Evolutionary conservation across 805 yeast species (phyloP).

Genomic region (Yarrowia sp.): DNA sequence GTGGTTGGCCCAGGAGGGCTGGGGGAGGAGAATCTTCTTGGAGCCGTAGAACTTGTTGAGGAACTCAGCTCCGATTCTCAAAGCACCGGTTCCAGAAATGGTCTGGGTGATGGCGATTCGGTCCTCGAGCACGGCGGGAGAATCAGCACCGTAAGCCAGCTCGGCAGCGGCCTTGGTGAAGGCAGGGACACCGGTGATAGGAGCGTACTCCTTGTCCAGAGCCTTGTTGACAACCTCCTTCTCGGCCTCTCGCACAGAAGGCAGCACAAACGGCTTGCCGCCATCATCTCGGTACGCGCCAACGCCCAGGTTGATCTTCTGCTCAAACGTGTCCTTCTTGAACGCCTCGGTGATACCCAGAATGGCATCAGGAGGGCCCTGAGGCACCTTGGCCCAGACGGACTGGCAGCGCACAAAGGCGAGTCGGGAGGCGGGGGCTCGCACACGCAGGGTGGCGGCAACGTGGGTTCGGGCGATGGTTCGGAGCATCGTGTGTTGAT

Average conservation of each 20-base stretch:
- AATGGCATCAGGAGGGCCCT: constrained; percentile 85
- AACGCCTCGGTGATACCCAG: constrained; percentile 69
- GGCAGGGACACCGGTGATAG: constrained; percentile 73
- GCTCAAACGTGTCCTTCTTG: constrained; percentile 54
- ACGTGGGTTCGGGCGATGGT: constrained; percentile 24
- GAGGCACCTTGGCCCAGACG: constrained; percentile 45
- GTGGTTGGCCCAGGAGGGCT: constrained; percentile 96
- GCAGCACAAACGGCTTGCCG: constrained; percentile 88
- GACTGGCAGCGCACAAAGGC: constrained; percentile 31
- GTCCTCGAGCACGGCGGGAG: constrained; percentile 53
- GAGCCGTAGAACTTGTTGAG: constrained; percentile 57
- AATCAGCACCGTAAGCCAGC: constrained; percentile 69
- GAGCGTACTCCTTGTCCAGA: constrained; percentile 79
- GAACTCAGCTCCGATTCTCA: constrained; percentile 80
- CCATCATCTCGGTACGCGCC: constrained; percentile 91
- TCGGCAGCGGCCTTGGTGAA: constrained; percentile 66
- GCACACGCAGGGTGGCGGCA: constrained; percentile 13
- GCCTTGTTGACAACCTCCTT: constrained; percentile 47
- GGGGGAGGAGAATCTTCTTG: constrained; percentile 64
- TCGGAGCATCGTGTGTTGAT: constrained; percentile 23
- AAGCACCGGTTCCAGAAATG: constrained; percentile 92
- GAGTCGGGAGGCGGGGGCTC: constrained; percentile 1
- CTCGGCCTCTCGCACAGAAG: constrained; percentile 70
- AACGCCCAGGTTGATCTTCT: constrained; percentile 62
- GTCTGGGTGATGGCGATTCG: constrained; percentile 84